These are phyloP conservation scores for Pseudogymnoascus sp. DNA, from an alignment of 2,329 filamentous ascomycete genomes.

Conservation along the genomic window DNA sequence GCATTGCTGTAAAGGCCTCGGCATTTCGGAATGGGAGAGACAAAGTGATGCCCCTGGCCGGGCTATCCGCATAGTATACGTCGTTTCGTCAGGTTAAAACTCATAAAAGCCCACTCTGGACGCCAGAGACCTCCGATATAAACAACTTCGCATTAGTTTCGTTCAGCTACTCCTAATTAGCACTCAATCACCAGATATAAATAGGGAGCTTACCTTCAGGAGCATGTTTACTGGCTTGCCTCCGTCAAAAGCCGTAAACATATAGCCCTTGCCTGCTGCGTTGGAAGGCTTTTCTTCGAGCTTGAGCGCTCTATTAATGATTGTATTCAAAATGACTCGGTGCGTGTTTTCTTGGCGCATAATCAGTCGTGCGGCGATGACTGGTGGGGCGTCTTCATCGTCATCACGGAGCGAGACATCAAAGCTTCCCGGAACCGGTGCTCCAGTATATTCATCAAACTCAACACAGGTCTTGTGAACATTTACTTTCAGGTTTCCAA, in stretches of 20 bases:
- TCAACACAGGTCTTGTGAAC: slow-evolving; percentile 52
- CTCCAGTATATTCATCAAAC: slow-evolving; percentile 43
- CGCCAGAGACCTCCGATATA: slow-evolving; percentile 28
- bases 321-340: slow-evolving; percentile 78
- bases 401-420: slow-evolving; percentile 48
- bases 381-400: slow-evolving; percentile 22
- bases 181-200: background rate
- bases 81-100: slow-evolving; percentile 4
- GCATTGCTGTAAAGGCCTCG: background rate
- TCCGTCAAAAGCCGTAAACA: slow-evolving; percentile 58
- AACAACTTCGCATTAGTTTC: slow-evolving; percentile 28
- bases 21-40: background rate
- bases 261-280: slow-evolving; percentile 52
- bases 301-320: slow-evolving; percentile 69
- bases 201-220: slow-evolving; percentile 45
- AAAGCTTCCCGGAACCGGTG: slow-evolving; percentile 46
- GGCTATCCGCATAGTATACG: slow-evolving; percentile 1
- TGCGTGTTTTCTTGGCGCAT: slow-evolving; percentile 89
- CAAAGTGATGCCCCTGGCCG: background rate
- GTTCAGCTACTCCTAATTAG: slow-evolving; percentile 25
- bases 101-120: slow-evolving; percentile 28
- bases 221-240: slow-evolving; percentile 52
- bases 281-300: slow-evolving; percentile 68
- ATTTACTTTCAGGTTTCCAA: slow-evolving; percentile 80
- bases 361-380: slow-evolving; percentile 53